Evolutionary conservation across 2,329 filamentous ascomycete species (phyloP).

Genomic region (Cytospora leucostoma): DNA sequence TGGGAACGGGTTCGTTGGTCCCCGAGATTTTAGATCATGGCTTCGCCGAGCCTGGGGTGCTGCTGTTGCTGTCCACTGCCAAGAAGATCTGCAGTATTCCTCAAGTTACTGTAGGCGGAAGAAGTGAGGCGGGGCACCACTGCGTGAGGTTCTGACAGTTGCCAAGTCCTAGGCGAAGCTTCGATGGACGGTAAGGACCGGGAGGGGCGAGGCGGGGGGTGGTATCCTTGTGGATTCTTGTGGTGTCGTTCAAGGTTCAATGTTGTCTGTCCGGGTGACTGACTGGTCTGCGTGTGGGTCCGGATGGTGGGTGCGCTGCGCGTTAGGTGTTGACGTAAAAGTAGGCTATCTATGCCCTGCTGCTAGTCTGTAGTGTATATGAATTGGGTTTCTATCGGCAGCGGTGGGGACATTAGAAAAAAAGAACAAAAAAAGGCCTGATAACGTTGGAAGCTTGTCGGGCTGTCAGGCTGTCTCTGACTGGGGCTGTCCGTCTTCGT

Average conservation of each 20-base stretch:
- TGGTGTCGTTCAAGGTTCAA: not conserved
- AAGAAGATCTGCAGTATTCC: not conserved
- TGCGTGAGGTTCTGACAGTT: slow-evolving; percentile 5
- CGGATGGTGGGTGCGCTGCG: not conserved
- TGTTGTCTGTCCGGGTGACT: not conserved
- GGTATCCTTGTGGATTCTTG: not conserved
- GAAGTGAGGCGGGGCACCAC: slow-evolving; percentile 4
- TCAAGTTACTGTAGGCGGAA: not conserved
- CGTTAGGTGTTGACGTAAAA: not conserved
- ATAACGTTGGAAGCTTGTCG: too few species aligned
- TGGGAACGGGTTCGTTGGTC: not conserved
- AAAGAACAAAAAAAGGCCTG: not conserved
- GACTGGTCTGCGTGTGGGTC: slow-evolving; percentile 5
- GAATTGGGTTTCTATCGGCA: not conserved
- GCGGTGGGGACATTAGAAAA: not conserved
- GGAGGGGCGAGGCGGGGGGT: not conserved
- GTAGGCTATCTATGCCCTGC: not conserved
- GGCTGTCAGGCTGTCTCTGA: not conserved
- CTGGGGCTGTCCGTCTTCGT: not conserved
- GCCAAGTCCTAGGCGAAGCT: slow-evolving; percentile 23
- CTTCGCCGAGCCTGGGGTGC: slow-evolving; percentile 18
- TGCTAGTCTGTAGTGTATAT: not conserved
- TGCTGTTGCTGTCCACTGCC: not conserved
- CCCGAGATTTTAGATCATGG: slow-evolving; percentile 31
- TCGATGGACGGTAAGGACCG: slow-evolving; percentile 11